Evolutionary conservation across 768 basidiomycete species (phyloP).

Genomic region (Macrocybe gigantea): DNA sequence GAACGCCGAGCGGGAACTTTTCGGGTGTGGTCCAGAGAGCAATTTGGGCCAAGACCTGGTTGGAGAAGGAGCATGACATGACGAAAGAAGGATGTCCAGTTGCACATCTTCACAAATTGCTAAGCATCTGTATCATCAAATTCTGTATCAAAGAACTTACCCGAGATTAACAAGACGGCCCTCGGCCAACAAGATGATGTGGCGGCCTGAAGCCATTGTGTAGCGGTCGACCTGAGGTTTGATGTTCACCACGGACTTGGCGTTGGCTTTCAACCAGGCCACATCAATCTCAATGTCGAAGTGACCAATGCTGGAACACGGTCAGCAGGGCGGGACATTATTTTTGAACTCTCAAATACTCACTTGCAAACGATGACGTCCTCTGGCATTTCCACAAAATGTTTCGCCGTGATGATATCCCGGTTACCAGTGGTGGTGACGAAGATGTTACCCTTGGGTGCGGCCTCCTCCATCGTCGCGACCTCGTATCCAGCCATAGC

Average conservation of each 20-base stretch:
- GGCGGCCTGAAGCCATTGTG: constrained; percentile 88
- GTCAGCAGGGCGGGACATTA: constrained; percentile 1
- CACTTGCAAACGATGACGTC: constrained; percentile 99
- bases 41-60: constrained; percentile 98
- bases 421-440: constrained; percentile 99
- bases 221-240: constrained; percentile 99
- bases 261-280: constrained; percentile 95
- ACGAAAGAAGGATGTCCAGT: constrained; percentile 99
- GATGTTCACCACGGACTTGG: constrained; percentile 77
- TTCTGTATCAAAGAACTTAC: constrained; percentile 32
- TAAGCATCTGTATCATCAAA: constrained; percentile 3
- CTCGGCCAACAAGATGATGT: constrained; percentile 96
- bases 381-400: constrained; percentile 93
- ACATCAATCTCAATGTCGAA: constrained; percentile 94
- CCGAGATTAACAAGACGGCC: constrained; percentile 99
- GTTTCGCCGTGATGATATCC: constrained; percentile 90
- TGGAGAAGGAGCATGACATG: constrained; percentile 99
- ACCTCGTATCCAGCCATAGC: constrained; percentile 99
- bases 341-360: constrained; percentile 21
- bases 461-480: constrained; percentile 97
- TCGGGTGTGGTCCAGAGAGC: constrained; percentile 92
- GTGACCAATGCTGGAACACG: constrained; percentile 63
- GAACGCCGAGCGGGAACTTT: constrained; percentile 94
- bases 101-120: constrained; percentile 56
- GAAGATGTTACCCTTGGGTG: constrained; percentile 83